A percentile compares a stretch with the other conserved stretches of the same genome.
Evolutionary conservation across 345 rosid genomes (phyloP).

Genomic region (Eucalyptus pauciflora): DNA sequence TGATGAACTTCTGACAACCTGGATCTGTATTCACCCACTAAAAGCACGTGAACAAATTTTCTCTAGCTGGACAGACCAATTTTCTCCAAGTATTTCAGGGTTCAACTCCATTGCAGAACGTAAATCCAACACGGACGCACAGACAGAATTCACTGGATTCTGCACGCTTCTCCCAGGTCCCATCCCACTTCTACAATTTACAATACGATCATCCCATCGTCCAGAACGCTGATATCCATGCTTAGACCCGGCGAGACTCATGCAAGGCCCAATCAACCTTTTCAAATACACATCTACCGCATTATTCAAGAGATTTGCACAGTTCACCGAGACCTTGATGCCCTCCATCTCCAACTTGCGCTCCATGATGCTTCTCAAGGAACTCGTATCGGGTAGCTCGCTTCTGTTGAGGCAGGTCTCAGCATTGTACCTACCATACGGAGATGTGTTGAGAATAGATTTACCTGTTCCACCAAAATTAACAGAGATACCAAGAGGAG

Average conservation of each 20-base stretch:
- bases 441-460: conserved; percentile 15
- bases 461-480: conserved; percentile 35
- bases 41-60: conserved; percentile 27
- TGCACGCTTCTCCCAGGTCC: conserved; percentile 6
- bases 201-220: conserved; percentile 1
- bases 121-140: conserved; percentile 46
- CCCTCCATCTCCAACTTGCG: conserved; percentile 62
- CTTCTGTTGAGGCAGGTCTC: conserved; percentile 46
- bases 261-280: conserved; percentile 63
- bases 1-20: neutral
- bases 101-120: conserved; percentile 46
- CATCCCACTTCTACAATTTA: neutral
- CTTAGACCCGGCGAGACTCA: conserved; percentile 47
- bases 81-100: conserved; percentile 60
- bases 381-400: conserved; percentile 70
- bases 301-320: conserved; percentile 59
- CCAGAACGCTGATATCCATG: conserved; percentile 5
- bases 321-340: conserved; percentile 35
- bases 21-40: neutral
- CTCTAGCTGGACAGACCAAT: conserved; percentile 64
- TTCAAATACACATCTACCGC: conserved; percentile 60
- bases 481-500: conserved; percentile 66
- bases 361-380: conserved; percentile 52
- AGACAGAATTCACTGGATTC: conserved; percentile 8
- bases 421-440: neutral